phyloP scores from a whole-genome alignment of 73 alveolate genomes.

The Tetrahymena malaccensis region DNA sequence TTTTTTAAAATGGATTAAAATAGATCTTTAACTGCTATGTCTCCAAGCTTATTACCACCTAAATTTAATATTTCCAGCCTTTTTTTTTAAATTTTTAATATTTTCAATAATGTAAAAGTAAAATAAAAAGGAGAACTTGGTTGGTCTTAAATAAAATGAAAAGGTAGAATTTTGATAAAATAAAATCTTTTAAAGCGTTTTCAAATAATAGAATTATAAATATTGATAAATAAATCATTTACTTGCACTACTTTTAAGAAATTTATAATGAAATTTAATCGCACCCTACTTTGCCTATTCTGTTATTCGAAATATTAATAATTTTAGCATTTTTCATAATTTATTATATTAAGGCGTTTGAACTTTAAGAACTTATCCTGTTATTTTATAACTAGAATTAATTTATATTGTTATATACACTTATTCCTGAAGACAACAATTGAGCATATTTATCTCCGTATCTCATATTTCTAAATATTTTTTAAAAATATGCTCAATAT shows the following conservation, averaged over 20 bases:
- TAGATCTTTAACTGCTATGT: neutral
- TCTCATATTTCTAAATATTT: neutral
- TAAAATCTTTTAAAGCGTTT: too few relatives aligned
- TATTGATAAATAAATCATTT: too few relatives aligned
- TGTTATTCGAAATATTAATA: neutral
- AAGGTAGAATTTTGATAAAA: too few relatives aligned
- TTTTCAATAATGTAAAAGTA: too few relatives aligned
- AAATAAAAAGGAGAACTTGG: too few relatives aligned
- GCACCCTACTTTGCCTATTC: neutral
- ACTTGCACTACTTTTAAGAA: neutral
- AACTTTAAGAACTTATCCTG: conserved; percentile 6
- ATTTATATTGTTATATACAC: neutral
- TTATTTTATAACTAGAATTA: conserved; percentile 2
- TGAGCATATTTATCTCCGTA: conserved; percentile 36
- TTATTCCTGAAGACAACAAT: conserved; percentile 4
- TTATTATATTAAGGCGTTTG: neutral
- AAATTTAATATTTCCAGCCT: conserved; percentile 15
- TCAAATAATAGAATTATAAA: neutral
- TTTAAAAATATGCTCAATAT: neutral
- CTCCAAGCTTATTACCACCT: conserved; percentile 11
- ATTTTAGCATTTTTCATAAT: conserved; percentile 19
- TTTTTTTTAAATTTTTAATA: neutral
- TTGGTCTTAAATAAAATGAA: too few relatives aligned
- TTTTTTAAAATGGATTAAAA: conserved; percentile 3
- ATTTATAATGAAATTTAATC: neutral